Evolutionary conservation across 2,329 filamentous ascomycete species (phyloP).

Genomic region (Thermothelomyces thermophilus): DNA sequence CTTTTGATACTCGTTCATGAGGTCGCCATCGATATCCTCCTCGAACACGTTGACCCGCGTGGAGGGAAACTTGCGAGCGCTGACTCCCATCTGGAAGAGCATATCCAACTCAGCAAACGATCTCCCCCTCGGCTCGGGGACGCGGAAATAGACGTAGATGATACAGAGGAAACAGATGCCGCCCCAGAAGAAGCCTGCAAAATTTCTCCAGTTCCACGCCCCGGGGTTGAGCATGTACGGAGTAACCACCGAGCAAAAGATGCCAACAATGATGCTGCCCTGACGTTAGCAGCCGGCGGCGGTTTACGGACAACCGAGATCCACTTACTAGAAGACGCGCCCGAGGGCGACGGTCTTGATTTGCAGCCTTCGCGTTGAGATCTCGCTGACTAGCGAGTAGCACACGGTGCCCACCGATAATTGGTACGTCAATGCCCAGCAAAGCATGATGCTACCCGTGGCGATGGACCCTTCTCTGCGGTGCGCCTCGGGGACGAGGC

Average conservation of each 20-base stretch:
- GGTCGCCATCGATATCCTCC: constrained; percentile 41
- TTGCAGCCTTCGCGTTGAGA: constrained; percentile 74
- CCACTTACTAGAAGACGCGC: constrained; percentile 61
- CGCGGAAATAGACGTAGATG: constrained; percentile 72
- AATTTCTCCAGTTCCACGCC: constrained; percentile 85
- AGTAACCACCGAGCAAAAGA: constrained; percentile 73
- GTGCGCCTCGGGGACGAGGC: constrained; percentile 59
- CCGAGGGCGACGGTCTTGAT: constrained; percentile 90
- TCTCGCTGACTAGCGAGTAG: constrained; percentile 80
- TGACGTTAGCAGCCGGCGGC: constrained; percentile 7
- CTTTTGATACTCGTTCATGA: constrained; percentile 44
- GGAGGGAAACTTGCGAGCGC: constrained; percentile 64
- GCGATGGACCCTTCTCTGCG: constrained; percentile 59
- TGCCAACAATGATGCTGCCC: constrained; percentile 60
- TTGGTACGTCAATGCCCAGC: constrained; percentile 79
- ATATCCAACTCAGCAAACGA: constrained; percentile 83
- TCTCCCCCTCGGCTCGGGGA: constrained; percentile 73
- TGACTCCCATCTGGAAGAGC: constrained; percentile 67
- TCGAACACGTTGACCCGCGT: constrained; percentile 52
- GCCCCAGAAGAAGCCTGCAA: constrained; percentile 79
- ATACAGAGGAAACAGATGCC: constrained; percentile 75
- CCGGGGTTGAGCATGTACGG: constrained; percentile 89
- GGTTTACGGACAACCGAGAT: no score
- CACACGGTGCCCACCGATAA: constrained; percentile 82
- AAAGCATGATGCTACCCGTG: constrained; percentile 77